Evolutionary conservation across 2,329 filamentous ascomycete species (phyloP), one percentile per base, ranked within the genome.

Genomic region (Fusarium anthophilum): DNA sequence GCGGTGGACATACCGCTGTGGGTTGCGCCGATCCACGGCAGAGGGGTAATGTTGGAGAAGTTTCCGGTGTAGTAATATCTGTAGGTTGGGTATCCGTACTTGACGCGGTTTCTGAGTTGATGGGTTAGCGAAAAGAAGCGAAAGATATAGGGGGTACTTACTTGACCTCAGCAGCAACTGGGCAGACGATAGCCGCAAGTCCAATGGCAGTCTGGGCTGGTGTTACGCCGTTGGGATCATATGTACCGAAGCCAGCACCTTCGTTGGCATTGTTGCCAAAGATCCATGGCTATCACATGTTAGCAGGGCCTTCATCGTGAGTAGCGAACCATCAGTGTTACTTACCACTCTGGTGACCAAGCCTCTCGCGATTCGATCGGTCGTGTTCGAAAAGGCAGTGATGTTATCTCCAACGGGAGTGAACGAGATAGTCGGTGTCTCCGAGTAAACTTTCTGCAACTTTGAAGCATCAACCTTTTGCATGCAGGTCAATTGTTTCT

Each of bases 261-360:
- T 74, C 57, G 35, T 75, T 11, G 43, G 67, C 26, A 64, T 76
- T 50, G n/a, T 68, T 68, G 5, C 65, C 65, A 38, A 68, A 68
- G 9, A 68, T 68, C 63, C 65, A 68, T 8, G 65, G 65, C 65
- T 68, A 22, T 15, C 7, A 2, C 7, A 30, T 7, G 15, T 50
- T 2, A 50, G 8, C 2, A 6, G 2, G 28, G 4, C 14, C 1
- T 18, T 30, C 47, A 50, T 30, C 8, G 2, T 30, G 15, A 18
- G 0, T 5, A 30, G 20, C 8, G 14, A 30, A n/a, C 0, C 8
- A 18, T 5, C 14, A 17, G 14, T 17, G 15, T 1, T 12, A 24
- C 65, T 13, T 26, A 68, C 65, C 10, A 68, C 54, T 68, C 14
- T 61, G 7, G 65, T 68, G 0, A 68, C 63, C 13, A 68, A 20